Evolutionary conservation across 2,329 filamentous ascomycete genomes (phyloP), one percentile per base, ranked within the genome.

Genomic region (Pseudogymnoascus pannorum): DNA sequence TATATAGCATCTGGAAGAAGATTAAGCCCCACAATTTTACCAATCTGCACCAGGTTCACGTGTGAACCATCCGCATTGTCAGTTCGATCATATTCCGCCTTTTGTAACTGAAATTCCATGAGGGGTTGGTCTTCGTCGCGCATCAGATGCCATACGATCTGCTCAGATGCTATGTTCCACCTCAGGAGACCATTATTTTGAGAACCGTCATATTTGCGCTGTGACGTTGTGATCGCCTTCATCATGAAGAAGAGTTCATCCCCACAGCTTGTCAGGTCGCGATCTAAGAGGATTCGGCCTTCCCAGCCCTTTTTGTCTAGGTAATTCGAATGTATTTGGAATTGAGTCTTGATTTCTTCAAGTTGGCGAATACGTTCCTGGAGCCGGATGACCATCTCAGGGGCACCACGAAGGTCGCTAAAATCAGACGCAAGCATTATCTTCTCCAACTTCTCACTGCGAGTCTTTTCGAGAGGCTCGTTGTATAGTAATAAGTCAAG

Each of bases 201-300:
- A 5, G 86, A 84, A 58, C 83, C 83, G 63, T 96, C 91, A 65
- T 86, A 87, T 72, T 92, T 94, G 63, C 92, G 83, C 74, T 99
- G 94, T 4, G 93, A 95, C 2, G 92, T 95, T 1, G 94, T 99
- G 72, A 99, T 99, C 38, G 94, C 95, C 70, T 99, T 97, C 94
- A 99, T 97, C 79, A 99, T 89, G 77, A 99, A 99, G 80, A 99
- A 99, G 7, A 99, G 77, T 74, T 99, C 95, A 69, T 99, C 94
- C 73, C 97, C 94, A 70, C 91, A 97, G 18, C 86, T 86, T 8
- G 91, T 85, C 58, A 99, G 78, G 71, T 99, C 94, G 59, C 89
- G 87, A 71, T 99, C 94, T 44, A 99, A 81, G n/a, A 87, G 78
- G 63, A 97, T 80, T 33, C 92, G 85, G 71, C 97, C 93, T 71